phyloP scores from a whole-genome alignment of 495 filamentous ascomycete species.

The Chaetomidium leptoderma region DNA sequence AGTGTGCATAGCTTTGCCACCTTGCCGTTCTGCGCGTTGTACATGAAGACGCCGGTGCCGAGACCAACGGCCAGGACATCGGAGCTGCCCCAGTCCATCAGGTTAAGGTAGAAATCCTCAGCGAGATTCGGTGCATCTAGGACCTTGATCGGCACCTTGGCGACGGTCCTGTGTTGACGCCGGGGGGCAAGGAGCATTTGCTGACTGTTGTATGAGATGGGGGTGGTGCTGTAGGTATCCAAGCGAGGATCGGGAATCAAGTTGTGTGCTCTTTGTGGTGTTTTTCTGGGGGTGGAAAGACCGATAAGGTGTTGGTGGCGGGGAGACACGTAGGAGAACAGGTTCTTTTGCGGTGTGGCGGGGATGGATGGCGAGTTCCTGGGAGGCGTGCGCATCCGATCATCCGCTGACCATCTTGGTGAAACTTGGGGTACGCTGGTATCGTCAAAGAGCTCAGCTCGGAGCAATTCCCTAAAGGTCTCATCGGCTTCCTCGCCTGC shows the following conservation, averaged over 20 bases:
- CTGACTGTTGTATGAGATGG: conserved; percentile 84
- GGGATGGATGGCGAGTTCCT: conserved; percentile 62
- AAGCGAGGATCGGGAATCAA: conserved; percentile 81
- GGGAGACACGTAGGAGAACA: conserved; percentile 88
- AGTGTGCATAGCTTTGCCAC: conserved; percentile 93
- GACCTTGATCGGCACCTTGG: conserved; percentile 96
- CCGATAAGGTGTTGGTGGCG: conserved; percentile 61
- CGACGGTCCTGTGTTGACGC: conserved; percentile 81
- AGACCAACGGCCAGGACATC: conserved; percentile 90
- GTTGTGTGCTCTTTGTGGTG: conserved; percentile 78
- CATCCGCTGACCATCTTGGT: conserved; percentile 56
- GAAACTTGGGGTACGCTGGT: conserved; percentile 81
- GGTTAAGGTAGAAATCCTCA: conserved; percentile 95
- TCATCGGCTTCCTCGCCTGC: conserved; percentile 90
- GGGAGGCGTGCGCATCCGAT: conserved; percentile 68
- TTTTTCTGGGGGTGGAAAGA: conserved; percentile 81
- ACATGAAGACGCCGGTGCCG: conserved; percentile 96
- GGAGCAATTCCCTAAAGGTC: conserved; percentile 82
- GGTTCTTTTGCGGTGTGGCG: conserved; percentile 93
- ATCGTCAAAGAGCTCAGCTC: conserved; percentile 84
- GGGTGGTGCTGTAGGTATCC: conserved; percentile 89
- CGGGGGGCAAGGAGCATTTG: conserved; percentile 85
- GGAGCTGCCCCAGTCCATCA: conserved; percentile 97
- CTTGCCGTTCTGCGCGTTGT: conserved; percentile 80
- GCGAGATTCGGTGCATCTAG: conserved; percentile 92